Evolutionary conservation across 2,329 filamentous ascomycete species (phyloP).

Genomic region (Trichoderma guizhouense): DNA sequence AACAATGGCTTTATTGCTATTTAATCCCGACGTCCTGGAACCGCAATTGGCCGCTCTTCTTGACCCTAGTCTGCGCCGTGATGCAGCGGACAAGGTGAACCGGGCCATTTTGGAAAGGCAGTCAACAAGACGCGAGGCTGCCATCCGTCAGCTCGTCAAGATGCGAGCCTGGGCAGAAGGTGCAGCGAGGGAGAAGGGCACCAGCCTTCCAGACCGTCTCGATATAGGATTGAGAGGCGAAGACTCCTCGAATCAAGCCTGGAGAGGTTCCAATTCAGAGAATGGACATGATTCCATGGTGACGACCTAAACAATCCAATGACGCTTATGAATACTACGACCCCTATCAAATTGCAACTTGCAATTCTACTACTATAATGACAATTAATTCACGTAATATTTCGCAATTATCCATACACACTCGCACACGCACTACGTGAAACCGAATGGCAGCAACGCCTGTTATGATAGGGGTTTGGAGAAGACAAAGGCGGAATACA

Average conservation of each 20-base stretch:
- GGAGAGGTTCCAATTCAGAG: slow-evolving; percentile 27
- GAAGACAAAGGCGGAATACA: neutral
- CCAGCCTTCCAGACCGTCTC: slow-evolving; percentile 33
- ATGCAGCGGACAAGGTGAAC: slow-evolving; percentile 87
- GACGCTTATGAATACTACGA: neutral
- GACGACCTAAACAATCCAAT: slow-evolving; percentile 39
- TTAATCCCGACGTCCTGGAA: slow-evolving; percentile 74
- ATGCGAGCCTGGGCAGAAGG: slow-evolving; percentile 83
- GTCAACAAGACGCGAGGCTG: slow-evolving; percentile 71
- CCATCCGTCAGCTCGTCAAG: slow-evolving; percentile 76
- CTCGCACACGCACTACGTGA: neutral
- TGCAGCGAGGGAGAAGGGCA: slow-evolving; percentile 43
- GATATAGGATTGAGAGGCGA: slow-evolving; percentile 39
- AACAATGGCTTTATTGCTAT: slow-evolving; percentile 90
- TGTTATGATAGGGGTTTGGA: neutral
- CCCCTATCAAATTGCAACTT: neutral
- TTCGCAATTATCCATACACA: neutral
- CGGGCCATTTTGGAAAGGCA: slow-evolving; percentile 77
- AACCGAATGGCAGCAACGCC: neutral
- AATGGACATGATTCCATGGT: slow-evolving; percentile 52
- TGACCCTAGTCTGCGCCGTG: slow-evolving; percentile 72
- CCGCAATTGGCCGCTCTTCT: slow-evolving; percentile 73
- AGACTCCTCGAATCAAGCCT: slow-evolving; percentile 29
- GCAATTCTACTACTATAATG: neutral
- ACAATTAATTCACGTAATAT: neutral